Percentiles rank a stretch among this genome's conserved stretches.
phyloP scores from a whole-genome alignment of 768 basidiomycete genomes.

The Mycena alexandri region DNA sequence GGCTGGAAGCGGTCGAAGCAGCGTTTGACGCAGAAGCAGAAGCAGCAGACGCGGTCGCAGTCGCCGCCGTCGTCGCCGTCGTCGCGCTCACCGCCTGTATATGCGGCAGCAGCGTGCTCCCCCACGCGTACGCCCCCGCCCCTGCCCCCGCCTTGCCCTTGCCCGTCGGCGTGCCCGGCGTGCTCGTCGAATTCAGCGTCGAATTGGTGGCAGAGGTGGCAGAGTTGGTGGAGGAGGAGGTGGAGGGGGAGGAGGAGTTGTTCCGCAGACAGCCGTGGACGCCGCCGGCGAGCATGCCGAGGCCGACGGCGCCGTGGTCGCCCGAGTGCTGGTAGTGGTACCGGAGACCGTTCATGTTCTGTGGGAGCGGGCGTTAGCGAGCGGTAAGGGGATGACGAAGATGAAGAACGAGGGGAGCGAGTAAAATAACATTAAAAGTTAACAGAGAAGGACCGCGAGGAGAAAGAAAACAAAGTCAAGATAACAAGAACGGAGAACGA shows the following conservation, averaged over 20 bases:
- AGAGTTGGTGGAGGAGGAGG: too few relatives aligned
- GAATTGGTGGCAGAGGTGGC: too few relatives aligned
- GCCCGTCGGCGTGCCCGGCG: neutral
- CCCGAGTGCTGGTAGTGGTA: constrained; percentile 99
- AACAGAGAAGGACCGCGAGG: too few relatives aligned
- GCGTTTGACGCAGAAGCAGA: too few relatives aligned
- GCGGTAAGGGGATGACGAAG: too few relatives aligned
- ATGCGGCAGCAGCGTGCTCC: constrained; percentile 38
- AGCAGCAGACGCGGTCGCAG: neutral
- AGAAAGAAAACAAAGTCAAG: too few relatives aligned
- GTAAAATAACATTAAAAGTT: too few relatives aligned
- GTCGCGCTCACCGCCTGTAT: constrained; percentile 28
- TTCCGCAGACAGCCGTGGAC: constrained; percentile 65
- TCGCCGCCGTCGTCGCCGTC: constrained; percentile 6
- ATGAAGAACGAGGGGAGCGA: too few relatives aligned
- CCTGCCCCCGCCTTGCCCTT: neutral
- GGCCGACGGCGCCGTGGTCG: constrained; percentile 92
- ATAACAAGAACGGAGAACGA: too few relatives aligned
- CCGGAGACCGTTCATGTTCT: constrained; percentile 97
- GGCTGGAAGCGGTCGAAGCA: too few relatives aligned
- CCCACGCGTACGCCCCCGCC: constrained; percentile 32
- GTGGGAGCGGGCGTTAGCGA: too few relatives aligned
- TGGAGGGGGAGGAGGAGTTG: too few relatives aligned
- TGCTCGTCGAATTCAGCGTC: neutral
- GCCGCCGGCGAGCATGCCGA: constrained; percentile 84